Conservation (phyloP, 1,284 basidiomycete species). For the Tranzscheliella williamsii region DNA sequence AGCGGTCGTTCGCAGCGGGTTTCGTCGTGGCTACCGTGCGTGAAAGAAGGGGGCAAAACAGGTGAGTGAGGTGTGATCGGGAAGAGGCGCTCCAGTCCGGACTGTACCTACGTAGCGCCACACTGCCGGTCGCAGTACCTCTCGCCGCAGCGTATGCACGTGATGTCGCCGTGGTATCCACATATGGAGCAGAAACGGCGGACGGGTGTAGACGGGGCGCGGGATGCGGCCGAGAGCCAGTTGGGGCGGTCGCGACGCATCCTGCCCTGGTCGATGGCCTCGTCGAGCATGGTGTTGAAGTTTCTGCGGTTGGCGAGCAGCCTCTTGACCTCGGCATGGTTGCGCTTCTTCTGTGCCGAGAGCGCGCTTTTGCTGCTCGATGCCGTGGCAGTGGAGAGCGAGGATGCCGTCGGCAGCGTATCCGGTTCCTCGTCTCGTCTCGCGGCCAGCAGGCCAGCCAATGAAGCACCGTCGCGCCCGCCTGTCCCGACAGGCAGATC, state of each 20-base stretch:
- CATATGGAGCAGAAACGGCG: constrained; percentile 33
- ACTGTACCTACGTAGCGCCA: constrained; percentile 10
- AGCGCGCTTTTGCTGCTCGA: constrained; percentile 3
- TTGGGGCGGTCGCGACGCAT: background rate
- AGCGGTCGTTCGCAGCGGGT: constrained; percentile 27
- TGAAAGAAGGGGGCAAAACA: background rate
- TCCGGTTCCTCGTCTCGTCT: background rate
- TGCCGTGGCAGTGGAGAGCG: background rate
- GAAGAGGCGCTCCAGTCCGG: too few relatives aligned
- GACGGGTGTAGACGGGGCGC: constrained; percentile 6
- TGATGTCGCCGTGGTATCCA: constrained; percentile 26
- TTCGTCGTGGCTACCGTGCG: constrained; percentile 18
- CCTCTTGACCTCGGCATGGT: constrained; percentile 26
- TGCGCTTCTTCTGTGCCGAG: constrained; percentile 13
- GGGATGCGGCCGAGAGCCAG: background rate
- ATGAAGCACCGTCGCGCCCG: background rate
- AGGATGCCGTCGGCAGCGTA: background rate
- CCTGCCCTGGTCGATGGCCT: constrained; percentile 24
- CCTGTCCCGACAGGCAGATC: constrained; percentile 8
- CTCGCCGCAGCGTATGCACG: constrained; percentile 25
- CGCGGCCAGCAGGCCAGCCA: background rate
- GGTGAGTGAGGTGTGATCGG: background rate
- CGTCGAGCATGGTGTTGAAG: constrained; percentile 21
- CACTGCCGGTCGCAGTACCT: constrained; percentile 24
- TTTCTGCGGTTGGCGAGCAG: constrained; percentile 13